Conservation (phyloP, 148 eudicot species). For the Rhododendron griersonianum region DNA sequence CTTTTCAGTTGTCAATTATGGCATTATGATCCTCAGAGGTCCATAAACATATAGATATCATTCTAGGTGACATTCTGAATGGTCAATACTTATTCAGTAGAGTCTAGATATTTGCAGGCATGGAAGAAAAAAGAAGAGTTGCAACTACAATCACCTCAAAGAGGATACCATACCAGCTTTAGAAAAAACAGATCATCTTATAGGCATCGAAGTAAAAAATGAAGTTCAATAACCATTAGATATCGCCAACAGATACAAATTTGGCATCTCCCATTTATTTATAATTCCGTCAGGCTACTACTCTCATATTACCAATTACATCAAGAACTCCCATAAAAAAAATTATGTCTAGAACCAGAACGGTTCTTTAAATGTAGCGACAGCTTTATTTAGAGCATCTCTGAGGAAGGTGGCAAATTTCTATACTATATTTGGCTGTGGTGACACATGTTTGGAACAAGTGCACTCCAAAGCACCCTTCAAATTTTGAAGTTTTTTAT, state of each 20-base stretch:
- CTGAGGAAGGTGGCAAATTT: background rate
- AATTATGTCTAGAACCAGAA: background rate
- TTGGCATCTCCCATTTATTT: background rate
- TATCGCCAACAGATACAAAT: background rate
- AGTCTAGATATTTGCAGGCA: background rate
- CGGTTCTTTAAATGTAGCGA: background rate
- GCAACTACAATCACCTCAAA: background rate
- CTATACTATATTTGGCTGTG: background rate
- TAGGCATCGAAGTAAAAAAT: background rate
- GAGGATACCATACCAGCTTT: background rate
- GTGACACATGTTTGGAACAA: background rate
- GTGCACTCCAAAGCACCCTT: background rate
- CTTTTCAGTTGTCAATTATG: background rate
- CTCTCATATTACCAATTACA: background rate
- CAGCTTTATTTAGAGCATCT: background rate
- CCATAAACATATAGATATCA: background rate
- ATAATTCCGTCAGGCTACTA: background rate
- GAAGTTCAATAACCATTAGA: background rate
- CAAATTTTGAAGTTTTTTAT: too few relatives aligned
- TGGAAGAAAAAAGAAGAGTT: background rate
- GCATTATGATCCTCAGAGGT: slow-evolving; percentile 27
- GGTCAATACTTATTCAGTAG: background rate
- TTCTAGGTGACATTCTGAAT: background rate
- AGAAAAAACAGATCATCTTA: background rate
- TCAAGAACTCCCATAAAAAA: background rate